These are phyloP conservation scores for Sphagnum tenellum DNA, from an alignment of 225 moss, liverwort and hornwort genomes.

Conservation along the genomic window DNA sequence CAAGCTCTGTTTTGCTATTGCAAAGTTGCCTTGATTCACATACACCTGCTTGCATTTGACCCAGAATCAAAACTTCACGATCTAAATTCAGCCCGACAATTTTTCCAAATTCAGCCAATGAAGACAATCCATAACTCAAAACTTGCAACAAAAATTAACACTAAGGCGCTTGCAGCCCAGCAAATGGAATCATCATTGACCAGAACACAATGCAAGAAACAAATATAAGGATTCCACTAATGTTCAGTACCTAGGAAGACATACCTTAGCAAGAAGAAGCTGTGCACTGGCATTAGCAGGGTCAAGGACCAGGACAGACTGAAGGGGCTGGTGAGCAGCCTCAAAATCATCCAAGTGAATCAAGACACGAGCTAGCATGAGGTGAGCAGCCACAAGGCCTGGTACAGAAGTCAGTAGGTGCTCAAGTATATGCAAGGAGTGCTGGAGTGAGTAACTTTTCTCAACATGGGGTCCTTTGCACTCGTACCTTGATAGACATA, in stretches of 20 bases:
- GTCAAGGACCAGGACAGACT: constrained; percentile 40
- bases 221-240: too few species aligned
- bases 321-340: constrained; percentile 35
- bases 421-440: constrained; percentile 35
- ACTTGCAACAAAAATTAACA: too few species aligned
- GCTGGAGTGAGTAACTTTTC: constrained; percentile 36
- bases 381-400: constrained; percentile 38
- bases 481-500: constrained; percentile 40
- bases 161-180: too few species aligned
- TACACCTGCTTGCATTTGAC: constrained; percentile 30
- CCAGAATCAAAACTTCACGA: too few species aligned
- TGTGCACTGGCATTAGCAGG: constrained; percentile 42
- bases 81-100: too few species aligned
- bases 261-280: constrained; percentile 58
- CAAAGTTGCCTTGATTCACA: constrained; percentile 43
- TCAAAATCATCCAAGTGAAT: constrained; percentile 37
- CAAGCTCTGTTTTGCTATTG: constrained; percentile 64
- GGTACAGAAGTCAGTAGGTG: constrained; percentile 38
- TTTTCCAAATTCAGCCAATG: too few species aligned
- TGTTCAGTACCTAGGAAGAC: not conserved
- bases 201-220: not conserved
- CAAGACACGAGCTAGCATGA: constrained; percentile 45
- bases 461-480: constrained; percentile 41
- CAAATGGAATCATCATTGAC: too few species aligned
- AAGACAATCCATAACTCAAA: too few species aligned